These are phyloP conservation scores for Tagetes erecta DNA, from an alignment of 129 eudicot species.

Conservation along the genomic window DNA sequence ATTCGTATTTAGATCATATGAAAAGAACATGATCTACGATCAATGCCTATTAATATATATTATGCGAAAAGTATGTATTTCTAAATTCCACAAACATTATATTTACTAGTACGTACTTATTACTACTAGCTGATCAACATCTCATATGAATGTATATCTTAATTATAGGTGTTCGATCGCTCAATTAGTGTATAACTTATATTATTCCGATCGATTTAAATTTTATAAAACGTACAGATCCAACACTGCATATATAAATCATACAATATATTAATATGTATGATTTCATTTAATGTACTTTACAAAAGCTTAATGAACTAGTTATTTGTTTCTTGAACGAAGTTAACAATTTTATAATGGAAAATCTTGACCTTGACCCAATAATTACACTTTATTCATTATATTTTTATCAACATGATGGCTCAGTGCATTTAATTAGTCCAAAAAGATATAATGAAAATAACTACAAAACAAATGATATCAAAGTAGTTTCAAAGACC, in stretches of 20 bases:
- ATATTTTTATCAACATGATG: constrained; percentile 14
- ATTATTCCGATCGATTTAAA: no score
- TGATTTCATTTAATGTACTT: constrained; percentile 17
- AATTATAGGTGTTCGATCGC: no score
- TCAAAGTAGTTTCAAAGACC: constrained; percentile 27
- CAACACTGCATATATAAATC: neutral
- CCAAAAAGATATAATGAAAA: constrained; percentile 14
- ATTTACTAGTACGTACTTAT: no score
- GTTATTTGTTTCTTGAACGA: constrained; percentile 23
- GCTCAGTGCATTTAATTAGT: constrained; percentile 5
- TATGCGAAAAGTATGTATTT: neutral
- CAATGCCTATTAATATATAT: neutral
- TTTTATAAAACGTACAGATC: no score
- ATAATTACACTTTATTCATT: constrained; percentile 26
- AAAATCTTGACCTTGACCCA: constrained; percentile 23
- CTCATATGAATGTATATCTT: no score
- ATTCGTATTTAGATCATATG: constrained; percentile 3
- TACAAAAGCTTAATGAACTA: constrained; percentile 19
- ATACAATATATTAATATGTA: neutral
- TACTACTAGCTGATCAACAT: no score
- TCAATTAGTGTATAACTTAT: no score
- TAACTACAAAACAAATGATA: constrained; percentile 18
- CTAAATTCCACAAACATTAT: neutral
- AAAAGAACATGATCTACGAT: neutral
- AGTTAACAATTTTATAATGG: constrained; percentile 5